Base-by-base conservation (phyloP, 345 rosid species). In the Geranium brycei region DNA sequence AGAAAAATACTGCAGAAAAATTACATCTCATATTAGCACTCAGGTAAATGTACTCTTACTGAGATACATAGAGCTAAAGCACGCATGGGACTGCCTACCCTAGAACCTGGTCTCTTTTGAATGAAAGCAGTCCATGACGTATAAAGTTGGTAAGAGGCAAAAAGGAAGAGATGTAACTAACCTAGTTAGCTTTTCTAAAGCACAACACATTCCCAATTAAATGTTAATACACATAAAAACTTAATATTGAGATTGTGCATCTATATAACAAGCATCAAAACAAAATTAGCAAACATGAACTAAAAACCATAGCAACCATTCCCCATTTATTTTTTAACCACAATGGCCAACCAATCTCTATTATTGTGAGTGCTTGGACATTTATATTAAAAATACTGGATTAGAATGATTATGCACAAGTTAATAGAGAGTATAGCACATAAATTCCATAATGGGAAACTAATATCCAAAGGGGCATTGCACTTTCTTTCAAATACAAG, bases 21-120 rank as follows among this genome's bases (percentile, higher is more conserved):
- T 78, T 71, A 71, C 66, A 76, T 62, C 64, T 69, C 55, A 47
- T 69, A 78, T 78, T 75, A 78, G 81, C 76, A 78, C 72, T 58
- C 70, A 6, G 70, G 65, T 40, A 74, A 72, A 71, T 67, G 72
- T 67, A 69, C 73, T 74, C 76, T 69, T 31, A 72, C 67, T 51
- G 73, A 73, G 73, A 73, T 51, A 17, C 64, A 62, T 62, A 60
- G 70, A 73, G 64, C 81, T 77, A 73, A 57, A 71, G 57, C 65
- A 72, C 58, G 65, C 12, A 57, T 7, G 68, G 64, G 19, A 47
- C 63, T 57, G 30, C n/a, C 65, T 71, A 62, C 55, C 58, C 78
- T 65, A 61, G 19, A 16, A 65, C 31, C 66, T 19, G 51, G 17
- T 59, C 57, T 69, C 41, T 35, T 35, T 0, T 4, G 10, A 4